Percentiles rank a stretch among this genome's conserved stretches.
phyloP scores from a whole-genome alignment of 1,139 yeast species.

The Candida glucosophila region DNA sequence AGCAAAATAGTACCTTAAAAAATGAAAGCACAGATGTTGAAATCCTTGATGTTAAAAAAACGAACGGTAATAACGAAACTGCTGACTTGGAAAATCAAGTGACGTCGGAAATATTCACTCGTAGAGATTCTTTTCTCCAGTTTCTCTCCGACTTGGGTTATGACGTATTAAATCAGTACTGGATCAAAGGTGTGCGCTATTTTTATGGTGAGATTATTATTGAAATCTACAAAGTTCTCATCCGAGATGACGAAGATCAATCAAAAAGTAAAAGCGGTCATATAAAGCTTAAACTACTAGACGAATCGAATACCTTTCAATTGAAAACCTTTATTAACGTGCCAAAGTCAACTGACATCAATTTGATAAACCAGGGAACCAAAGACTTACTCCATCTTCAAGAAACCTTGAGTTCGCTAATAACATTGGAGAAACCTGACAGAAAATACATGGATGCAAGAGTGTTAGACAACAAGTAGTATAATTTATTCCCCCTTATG shows the following conservation, averaged over 20 bases:
- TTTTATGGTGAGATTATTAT: constrained; percentile 57
- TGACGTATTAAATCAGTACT: constrained; percentile 53
- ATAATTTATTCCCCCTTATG: too few species aligned
- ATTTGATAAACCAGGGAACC: constrained; percentile 57
- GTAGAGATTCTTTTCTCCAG: constrained; percentile 31
- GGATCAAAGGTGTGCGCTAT: constrained; percentile 58
- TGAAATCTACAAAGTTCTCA: constrained; percentile 46
- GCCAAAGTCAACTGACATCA: constrained; percentile 67
- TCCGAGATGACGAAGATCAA: constrained; percentile 37
- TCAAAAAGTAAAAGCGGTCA: constrained; percentile 12
- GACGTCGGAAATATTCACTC: constrained; percentile 4
- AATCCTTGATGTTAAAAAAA: constrained; percentile 15
- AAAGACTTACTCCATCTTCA: constrained; percentile 55
- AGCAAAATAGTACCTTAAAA: constrained; percentile 3
- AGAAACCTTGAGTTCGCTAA: constrained; percentile 55
- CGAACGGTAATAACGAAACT: too few species aligned
- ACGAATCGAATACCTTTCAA: constrained; percentile 49
- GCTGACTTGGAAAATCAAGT: constrained; percentile 1
- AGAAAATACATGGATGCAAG: constrained; percentile 76
- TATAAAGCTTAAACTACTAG: constrained; percentile 38
- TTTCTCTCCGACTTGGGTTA: constrained; percentile 68
- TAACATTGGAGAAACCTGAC: constrained; percentile 67
- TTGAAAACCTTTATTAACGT: constrained; percentile 65
- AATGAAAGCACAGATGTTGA: constrained; percentile 14
- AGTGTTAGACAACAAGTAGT: constrained; percentile 15